Evolutionary conservation across 768 basidiomycete species (phyloP).

Genomic region (Coprinopsis strossmayeri): DNA sequence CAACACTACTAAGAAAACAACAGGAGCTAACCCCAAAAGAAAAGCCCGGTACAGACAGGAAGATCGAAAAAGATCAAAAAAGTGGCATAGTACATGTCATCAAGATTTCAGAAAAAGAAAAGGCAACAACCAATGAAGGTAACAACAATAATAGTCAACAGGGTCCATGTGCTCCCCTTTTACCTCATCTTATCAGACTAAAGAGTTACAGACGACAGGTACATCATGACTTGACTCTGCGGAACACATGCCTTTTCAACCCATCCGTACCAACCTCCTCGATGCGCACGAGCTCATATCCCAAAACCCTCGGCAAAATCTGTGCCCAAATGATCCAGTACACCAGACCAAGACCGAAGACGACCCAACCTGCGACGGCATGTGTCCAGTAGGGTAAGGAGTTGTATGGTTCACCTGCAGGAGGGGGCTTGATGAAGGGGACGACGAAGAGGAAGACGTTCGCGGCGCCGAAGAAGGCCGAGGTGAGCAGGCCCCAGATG

Average conservation of each 20-base stretch:
- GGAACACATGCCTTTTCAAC: constrained; percentile 19
- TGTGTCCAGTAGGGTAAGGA: constrained; percentile 53
- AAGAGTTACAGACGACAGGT: not conserved
- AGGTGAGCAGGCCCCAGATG: constrained; percentile 20
- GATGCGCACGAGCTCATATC: constrained; percentile 24
- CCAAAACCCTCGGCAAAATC: constrained; percentile 21
- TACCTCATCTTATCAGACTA: no score
- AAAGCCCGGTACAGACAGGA: no score
- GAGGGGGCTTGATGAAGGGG: no score
- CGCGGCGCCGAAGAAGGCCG: constrained; percentile 46
- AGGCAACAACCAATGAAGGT: no score
- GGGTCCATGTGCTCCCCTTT: no score
- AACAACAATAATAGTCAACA: no score
- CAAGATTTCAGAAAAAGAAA: no score
- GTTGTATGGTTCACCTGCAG: constrained; percentile 43
- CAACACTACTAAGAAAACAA: no score
- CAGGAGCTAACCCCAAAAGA: no score
- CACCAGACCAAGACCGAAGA: constrained; percentile 29
- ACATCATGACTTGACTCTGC: constrained; percentile 4
- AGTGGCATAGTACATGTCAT: no score
- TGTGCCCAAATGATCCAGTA: constrained; percentile 30
- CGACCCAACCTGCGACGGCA: constrained; percentile 31
- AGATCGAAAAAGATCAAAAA: no score
- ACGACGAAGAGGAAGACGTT: constrained; percentile 55
- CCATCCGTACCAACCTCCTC: constrained; percentile 28